A percentile compares a stretch with the other conserved stretches of the same genome.
phyloP scores from a whole-genome alignment of 805 yeast species.

The Cyberlindnera meyerae region DNA sequence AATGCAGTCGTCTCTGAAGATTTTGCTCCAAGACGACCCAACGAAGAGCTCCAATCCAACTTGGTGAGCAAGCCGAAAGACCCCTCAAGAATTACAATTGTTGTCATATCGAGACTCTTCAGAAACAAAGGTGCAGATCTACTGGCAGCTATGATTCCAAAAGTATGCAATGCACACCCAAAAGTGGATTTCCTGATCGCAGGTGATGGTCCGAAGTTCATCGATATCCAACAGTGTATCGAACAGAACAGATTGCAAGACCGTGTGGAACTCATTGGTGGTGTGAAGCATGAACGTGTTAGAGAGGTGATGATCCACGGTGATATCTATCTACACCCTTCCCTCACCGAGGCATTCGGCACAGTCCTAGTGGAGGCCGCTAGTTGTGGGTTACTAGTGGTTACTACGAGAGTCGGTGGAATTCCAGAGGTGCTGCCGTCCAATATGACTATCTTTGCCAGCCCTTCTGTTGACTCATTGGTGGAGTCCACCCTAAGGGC shows the following conservation, averaged over 20 bases:
- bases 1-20: constrained; percentile 89
- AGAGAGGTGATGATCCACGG: constrained; percentile 91
- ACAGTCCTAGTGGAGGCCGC: constrained; percentile 97
- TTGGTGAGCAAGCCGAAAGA: constrained; percentile 22
- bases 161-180: constrained; percentile 59
- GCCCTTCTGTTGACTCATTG: constrained; percentile 80
- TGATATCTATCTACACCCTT: constrained; percentile 88
- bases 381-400: constrained; percentile 88
- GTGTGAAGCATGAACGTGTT: constrained; percentile 88
- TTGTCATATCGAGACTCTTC: constrained; percentile 84
- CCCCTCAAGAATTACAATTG: constrained; percentile 58
- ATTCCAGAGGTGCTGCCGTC: constrained; percentile 93
- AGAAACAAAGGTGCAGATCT: constrained; percentile 97
- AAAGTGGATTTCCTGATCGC: constrained; percentile 81
- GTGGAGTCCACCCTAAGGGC: constrained; percentile 72
- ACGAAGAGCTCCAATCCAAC: constrained; percentile 1
- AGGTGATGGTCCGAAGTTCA: constrained; percentile 94
- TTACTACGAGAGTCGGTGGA: constrained; percentile 95
- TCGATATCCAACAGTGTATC: constrained; percentile 93
- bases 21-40: constrained; percentile 47
- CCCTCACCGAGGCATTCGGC: constrained; percentile 96
- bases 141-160: constrained; percentile 77
- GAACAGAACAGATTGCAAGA: constrained; percentile 84
- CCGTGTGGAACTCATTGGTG: constrained; percentile 78
- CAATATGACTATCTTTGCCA: constrained; percentile 89